Percentiles rank a stretch among this genome's conserved stretches.
These are phyloP conservation scores for Penicillium sp. DNA, from an alignment of 2,329 filamentous ascomycete genomes.

Conservation along the genomic window DNA sequence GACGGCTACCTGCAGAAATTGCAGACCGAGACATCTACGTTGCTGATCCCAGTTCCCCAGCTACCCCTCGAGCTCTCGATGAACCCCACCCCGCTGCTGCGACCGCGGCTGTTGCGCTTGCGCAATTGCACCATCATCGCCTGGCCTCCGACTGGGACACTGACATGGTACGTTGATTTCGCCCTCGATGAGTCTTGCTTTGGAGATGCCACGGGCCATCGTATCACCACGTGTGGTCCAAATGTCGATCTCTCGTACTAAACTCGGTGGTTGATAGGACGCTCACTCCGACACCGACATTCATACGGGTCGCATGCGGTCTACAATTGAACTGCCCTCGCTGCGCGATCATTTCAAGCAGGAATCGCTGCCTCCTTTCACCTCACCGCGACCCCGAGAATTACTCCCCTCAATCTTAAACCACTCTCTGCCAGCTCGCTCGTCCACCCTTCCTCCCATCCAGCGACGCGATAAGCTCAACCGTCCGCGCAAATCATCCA, in stretches of 20 bases:
- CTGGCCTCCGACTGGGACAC: conserved; percentile 71
- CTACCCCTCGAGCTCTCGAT: conserved; percentile 62
- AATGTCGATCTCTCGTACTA: no score
- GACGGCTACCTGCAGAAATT: conserved; percentile 44
- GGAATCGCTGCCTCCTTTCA: conserved; percentile 62
- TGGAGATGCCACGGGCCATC: no score
- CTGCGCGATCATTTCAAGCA: conserved; percentile 64
- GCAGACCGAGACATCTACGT: conserved; percentile 62
- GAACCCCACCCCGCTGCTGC: conserved; percentile 64
- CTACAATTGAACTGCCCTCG: conserved; percentile 66
- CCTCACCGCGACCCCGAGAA: conserved; percentile 60
- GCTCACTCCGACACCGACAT: conserved; percentile 67
- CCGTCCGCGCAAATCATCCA: conserved; percentile 76
- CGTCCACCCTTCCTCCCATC: conserved; percentile 78
- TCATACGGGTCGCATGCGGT: conserved; percentile 55
- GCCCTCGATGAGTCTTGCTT: no score
- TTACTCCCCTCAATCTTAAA: conserved; percentile 73
- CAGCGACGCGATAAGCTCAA: conserved; percentile 66
- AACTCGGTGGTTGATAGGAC: conserved; percentile 44
- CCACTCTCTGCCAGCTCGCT: conserved; percentile 77
- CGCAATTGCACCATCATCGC: conserved; percentile 76
- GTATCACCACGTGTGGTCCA: no score
- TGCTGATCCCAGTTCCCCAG: conserved; percentile 61
- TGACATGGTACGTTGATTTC: conserved; percentile 55
- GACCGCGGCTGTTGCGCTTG: conserved; percentile 77